phyloP scores from a whole-genome alignment of 1,284 basidiomycete genomes.

The Fomitopsis schrenkii region DNA sequence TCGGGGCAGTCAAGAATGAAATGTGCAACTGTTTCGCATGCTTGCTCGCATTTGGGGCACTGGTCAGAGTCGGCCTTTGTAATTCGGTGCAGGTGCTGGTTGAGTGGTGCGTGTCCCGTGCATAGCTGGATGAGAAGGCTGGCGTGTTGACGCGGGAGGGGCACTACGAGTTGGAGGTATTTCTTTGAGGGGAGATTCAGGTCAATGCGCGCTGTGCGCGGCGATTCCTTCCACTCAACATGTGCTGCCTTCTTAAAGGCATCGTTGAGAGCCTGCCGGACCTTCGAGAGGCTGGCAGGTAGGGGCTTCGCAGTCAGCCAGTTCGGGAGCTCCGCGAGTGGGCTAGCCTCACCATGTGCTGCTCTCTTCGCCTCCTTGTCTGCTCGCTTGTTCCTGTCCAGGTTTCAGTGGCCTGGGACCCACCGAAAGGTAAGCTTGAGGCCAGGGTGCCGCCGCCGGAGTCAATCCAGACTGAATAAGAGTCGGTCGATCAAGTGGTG shows the following conservation, averaged over 20 bases:
- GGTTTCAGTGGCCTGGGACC: slow-evolving; percentile 16
- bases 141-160: neutral
- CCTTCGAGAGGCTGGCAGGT: slow-evolving; percentile 7
- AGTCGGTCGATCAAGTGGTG: slow-evolving; percentile 12
- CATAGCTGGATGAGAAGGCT: slow-evolving; percentile 26
- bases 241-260: neutral
- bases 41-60: slow-evolving; percentile 21
- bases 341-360: slow-evolving; percentile 7
- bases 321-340: slow-evolving; percentile 1
- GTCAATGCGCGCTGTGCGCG: slow-evolving; percentile 6
- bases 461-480: neutral
- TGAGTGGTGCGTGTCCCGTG: slow-evolving; percentile 24
- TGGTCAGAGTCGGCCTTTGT: slow-evolving; percentile 5
- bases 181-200: slow-evolving; percentile 6
- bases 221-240: slow-evolving; percentile 7
- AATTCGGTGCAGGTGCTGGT: slow-evolving; percentile 22
- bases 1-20: slow-evolving; percentile 20
- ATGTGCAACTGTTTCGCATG: slow-evolving; percentile 21
- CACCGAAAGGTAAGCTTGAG: slow-evolving; percentile 8
- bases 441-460: slow-evolving; percentile 2
- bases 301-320: slow-evolving; percentile 8
- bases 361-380: slow-evolving; percentile 15
- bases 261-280: slow-evolving; percentile 1
- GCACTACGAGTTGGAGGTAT: neutral
- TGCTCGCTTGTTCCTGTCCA: slow-evolving; percentile 17